Evolutionary conservation across 306 rosid genomes (phyloP).

Genomic region (Delonix regia): DNA sequence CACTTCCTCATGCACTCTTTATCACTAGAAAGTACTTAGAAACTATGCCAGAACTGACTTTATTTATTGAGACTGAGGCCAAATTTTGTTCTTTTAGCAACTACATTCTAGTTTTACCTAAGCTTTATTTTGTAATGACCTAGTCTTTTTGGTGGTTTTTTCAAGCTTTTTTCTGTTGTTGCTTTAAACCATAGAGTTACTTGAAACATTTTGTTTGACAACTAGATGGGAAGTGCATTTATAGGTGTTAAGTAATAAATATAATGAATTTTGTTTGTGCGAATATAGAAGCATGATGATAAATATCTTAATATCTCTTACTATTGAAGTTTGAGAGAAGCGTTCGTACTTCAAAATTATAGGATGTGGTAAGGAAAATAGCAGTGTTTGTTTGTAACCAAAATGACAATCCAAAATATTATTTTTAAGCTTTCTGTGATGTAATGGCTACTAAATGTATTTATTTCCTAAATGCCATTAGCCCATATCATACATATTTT

Average conservation of each 20-base stretch:
- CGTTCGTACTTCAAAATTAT: neutral
- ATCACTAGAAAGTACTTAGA: slow-evolving; percentile 48
- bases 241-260: slow-evolving; percentile 10
- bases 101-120: slow-evolving; percentile 45
- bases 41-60: slow-evolving; percentile 48
- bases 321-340: neutral
- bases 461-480: neutral
- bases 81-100: neutral
- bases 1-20: slow-evolving; percentile 28
- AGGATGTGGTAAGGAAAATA: slow-evolving; percentile 28
- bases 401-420: slow-evolving; percentile 28
- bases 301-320: too few species aligned
- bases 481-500: neutral
- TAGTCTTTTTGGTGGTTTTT: slow-evolving; percentile 38
- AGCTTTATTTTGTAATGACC: slow-evolving; percentile 47
- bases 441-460: neutral
- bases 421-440: neutral
- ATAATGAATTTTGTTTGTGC: neutral
- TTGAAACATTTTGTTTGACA: neutral
- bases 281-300: neutral
- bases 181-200: neutral
- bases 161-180: neutral
- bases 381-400: slow-evolving; percentile 41
- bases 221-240: slow-evolving; percentile 32
- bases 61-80: slow-evolving; percentile 46